Percentiles rank a stretch among this genome's conserved stretches.
These are phyloP conservation scores for Rhipidocladum racemiflorum DNA, from an alignment of 176 grass and related monocot genomes.

Conservation along the genomic window DNA sequence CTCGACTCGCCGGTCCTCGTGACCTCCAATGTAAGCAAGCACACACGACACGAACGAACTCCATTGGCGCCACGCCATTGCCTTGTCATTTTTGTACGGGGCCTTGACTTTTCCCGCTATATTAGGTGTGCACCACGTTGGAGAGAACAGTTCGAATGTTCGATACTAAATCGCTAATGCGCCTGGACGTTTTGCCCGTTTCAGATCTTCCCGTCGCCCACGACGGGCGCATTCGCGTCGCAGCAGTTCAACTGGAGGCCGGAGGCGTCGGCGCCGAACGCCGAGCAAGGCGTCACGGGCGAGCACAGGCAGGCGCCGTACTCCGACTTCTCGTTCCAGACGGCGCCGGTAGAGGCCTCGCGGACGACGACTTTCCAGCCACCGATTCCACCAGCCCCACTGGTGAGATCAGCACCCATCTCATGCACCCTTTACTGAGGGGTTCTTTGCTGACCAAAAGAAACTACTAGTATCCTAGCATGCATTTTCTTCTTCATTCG, in stretches of 20 bases:
- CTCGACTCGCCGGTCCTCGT: constrained; percentile 69
- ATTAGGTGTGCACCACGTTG: neutral
- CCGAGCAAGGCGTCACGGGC: constrained; percentile 47
- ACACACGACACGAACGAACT: neutral
- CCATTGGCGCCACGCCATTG: neutral
- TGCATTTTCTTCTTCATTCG: neutral
- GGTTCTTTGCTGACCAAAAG: constrained; percentile 25
- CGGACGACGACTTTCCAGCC: constrained; percentile 39
- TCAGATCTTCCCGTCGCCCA: constrained; percentile 80
- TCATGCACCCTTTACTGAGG: neutral
- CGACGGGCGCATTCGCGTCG: constrained; percentile 56
- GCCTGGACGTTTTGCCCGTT: neutral
- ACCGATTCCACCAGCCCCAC: constrained; percentile 15
- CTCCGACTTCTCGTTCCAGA: constrained; percentile 87
- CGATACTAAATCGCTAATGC: neutral
- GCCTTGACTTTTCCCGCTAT: neutral
- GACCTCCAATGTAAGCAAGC: constrained; percentile 67
- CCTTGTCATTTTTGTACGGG: neutral
- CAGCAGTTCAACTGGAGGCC: constrained; percentile 64
- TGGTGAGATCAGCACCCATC: constrained; percentile 38
- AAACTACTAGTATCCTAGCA: neutral
- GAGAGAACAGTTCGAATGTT: neutral
- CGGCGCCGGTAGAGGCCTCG: constrained; percentile 33
- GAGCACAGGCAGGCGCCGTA: constrained; percentile 45
- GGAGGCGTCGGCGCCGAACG: neutral